Conservation (phyloP, 1,284 basidiomycete genomes). For the Uromyces viciae-fabae region DNA sequence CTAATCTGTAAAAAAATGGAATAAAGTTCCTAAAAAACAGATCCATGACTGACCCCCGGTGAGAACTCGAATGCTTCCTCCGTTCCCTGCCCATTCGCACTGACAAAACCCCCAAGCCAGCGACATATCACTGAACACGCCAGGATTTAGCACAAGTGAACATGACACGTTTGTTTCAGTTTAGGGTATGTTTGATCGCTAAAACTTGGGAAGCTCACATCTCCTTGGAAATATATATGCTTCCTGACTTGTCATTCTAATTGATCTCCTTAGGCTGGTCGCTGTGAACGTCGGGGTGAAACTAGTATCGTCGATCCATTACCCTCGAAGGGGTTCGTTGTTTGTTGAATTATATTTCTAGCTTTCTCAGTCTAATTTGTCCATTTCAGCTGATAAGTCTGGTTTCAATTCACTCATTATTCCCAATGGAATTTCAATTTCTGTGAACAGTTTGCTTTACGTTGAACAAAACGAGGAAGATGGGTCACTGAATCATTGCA, state of each 20-base stretch:
- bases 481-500: slow-evolving; percentile 51
- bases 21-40: no score
- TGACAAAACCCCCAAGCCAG: no score
- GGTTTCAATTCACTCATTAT: background rate
- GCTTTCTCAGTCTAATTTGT: background rate
- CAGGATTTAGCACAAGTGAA: no score
- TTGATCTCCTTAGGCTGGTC: slow-evolving; percentile 47
- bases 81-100: no score
- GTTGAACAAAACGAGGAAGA: slow-evolving; percentile 48
- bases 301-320: slow-evolving; percentile 50
- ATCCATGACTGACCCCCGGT: no score
- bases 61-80: no score
- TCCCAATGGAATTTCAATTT: background rate
- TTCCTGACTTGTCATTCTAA: background rate
- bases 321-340: slow-evolving; percentile 50
- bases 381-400: background rate
- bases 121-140: slow-evolving; percentile 44
- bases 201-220: background rate
- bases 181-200: slow-evolving; percentile 42
- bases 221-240: background rate
- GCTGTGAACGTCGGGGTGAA: slow-evolving; percentile 48
- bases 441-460: background rate
- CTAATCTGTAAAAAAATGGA: no score
- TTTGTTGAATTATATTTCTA: slow-evolving; percentile 19
- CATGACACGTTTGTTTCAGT: slow-evolving; percentile 49